A percentile compares a stretch with the other conserved stretches of the same genome.
Evolutionary conservation across 2,329 filamentous ascomycete genomes (phyloP).

Genomic region (Microsporum audouinii): DNA sequence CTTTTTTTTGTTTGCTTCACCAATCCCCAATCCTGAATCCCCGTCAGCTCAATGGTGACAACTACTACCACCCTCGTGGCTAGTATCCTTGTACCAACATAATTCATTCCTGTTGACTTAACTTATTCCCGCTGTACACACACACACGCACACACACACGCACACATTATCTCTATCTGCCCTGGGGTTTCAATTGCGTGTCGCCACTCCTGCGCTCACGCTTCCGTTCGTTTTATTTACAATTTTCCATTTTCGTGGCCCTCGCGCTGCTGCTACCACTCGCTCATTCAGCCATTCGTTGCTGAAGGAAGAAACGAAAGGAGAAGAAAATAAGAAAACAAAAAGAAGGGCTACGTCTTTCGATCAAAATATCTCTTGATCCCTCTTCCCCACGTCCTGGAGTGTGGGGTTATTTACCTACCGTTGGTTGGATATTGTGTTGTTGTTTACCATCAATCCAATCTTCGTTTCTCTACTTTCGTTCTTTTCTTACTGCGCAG

Average conservation of each 20-base stretch:
- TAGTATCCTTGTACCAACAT: conserved; percentile 7
- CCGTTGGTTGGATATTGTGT: background rate
- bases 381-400: background rate
- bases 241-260: background rate
- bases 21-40: background rate
- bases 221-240: conserved; percentile 11
- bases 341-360: background rate
- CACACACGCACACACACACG: background rate
- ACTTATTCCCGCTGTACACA: conserved; percentile 1
- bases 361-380: background rate
- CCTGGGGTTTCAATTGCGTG: background rate
- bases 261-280: background rate
- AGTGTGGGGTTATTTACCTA: background rate
- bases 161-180: background rate
- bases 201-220: conserved; percentile 4
- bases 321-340: background rate
- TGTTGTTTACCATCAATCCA: conserved; percentile 1
- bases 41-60: conserved; percentile 3
- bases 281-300: background rate
- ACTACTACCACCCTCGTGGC: conserved; percentile 3
- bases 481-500: background rate
- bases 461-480: background rate
- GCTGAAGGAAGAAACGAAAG: background rate
- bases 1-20: conserved; percentile 4
- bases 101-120: background rate